phyloP scores from a whole-genome alignment of 2,329 filamentous ascomycete genomes.

The Teratosphaeria epicoccoides region DNA sequence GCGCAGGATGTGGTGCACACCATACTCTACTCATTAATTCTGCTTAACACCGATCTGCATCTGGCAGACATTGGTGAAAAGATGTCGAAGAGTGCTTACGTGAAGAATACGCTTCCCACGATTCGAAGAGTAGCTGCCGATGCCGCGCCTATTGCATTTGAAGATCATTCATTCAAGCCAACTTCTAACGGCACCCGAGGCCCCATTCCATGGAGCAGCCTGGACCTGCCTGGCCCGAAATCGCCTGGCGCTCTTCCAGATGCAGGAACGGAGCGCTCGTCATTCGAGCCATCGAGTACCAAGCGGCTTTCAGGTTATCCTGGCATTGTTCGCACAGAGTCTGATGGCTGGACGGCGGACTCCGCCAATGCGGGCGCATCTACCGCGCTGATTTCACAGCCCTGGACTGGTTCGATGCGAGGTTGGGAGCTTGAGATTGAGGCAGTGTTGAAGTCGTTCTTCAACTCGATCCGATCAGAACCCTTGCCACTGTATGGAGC shows the following conservation, averaged over 20 bases:
- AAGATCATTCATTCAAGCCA: constrained; percentile 26
- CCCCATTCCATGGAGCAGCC: constrained; percentile 22
- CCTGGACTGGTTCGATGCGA: constrained; percentile 63
- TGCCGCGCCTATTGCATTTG: constrained; percentile 56
- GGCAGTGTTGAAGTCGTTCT: constrained; percentile 82
- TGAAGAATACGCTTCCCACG: constrained; percentile 92
- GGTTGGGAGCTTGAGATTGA: constrained; percentile 87
- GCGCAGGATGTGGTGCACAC: constrained; percentile 89
- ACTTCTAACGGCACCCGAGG: constrained; percentile 13
- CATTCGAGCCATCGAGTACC: constrained; percentile 25
- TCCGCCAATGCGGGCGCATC: constrained; percentile 42
- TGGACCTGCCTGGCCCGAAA: constrained; percentile 7
- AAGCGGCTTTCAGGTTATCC: constrained; percentile 36
- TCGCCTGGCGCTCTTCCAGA: constrained; percentile 1
- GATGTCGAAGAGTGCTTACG: constrained; percentile 90
- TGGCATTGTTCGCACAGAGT: constrained; percentile 24
- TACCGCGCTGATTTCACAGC: constrained; percentile 66
- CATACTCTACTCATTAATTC: constrained; percentile 88
- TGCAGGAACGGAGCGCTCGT: constrained; percentile 14
- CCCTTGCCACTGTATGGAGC: constrained; percentile 78
- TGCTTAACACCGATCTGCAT: constrained; percentile 93
- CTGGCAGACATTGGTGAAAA: constrained; percentile 90
- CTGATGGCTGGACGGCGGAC: constrained; percentile 25
- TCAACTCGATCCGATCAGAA: constrained; percentile 76
- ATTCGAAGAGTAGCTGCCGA: constrained; percentile 68